A percentile compares a stretch with the other conserved stretches of the same genome.
Evolutionary conservation across 2,329 filamentous ascomycete species (phyloP).

Genomic region (Verruconis gallopava): DNA sequence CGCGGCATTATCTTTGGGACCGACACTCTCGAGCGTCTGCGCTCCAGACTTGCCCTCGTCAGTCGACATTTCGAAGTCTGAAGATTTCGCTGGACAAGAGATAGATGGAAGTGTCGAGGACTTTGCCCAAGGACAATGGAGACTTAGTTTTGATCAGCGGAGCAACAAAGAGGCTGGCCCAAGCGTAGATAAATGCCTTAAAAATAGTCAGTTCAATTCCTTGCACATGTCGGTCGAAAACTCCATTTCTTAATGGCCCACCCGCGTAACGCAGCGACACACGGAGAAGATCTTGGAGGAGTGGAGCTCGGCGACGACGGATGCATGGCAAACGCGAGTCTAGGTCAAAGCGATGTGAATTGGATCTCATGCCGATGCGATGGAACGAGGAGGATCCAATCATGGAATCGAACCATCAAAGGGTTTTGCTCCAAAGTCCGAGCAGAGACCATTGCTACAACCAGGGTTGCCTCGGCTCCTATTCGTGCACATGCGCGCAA

Average conservation of each 20-base stretch:
- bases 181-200: neutral
- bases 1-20: neutral
- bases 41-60: conserved; percentile 2
- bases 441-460: no score
- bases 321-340: neutral
- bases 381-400: neutral
- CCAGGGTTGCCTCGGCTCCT: no score
- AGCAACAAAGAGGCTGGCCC: neutral
- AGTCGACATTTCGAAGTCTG: conserved; percentile 3
- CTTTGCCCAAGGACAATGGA: neutral
- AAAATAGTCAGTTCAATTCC: neutral
- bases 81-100: neutral
- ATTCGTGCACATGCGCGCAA: neutral
- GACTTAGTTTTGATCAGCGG: no score
- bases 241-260: neutral
- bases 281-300: neutral
- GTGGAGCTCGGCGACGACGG: neutral
- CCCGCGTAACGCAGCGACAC: neutral
- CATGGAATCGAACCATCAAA: neutral
- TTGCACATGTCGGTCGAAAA: neutral
- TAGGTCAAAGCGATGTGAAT: neutral
- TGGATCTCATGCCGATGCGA: neutral
- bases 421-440: neutral
- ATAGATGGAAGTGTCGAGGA: neutral
- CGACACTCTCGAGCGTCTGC: conserved; percentile 4